Base-by-base conservation (phyloP, 2,329 filamentous ascomycete species). In the Aspergillus flavus region DNA sequence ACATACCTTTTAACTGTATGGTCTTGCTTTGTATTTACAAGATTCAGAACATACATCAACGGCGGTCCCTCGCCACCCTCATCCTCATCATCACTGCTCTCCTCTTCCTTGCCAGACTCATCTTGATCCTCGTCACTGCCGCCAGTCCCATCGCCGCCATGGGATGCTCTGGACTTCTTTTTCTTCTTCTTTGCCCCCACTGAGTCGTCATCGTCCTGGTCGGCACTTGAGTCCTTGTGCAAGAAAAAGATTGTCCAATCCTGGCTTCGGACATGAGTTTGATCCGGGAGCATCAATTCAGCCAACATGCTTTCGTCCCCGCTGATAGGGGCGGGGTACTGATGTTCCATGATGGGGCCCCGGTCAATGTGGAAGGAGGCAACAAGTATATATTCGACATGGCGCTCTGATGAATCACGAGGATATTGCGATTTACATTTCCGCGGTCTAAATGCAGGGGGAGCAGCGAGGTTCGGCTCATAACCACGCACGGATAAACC, bases 181-280 rank as follows among this genome's bases (percentile, higher is more conserved):
- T 53, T 81, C 78, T 58, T 83, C 80, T 74, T 76, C 58, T 73
- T 75, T 23, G 83, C 73, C 79, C 79, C 68, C 78, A 81, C 61
- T 76, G 83, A 71, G 70, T 92, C 90, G 61, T 89, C 86, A 34
- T 93, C 91, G 64, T 96, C 91, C 64, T 95, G 94, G 62, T 92
- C 90, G 57, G 90, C 88, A 64, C 88, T 94, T 4, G 90, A 92
- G 76, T 99, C 95, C 77, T 98, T 98, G 81, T 99, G 95, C 61
- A 99, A 78, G 76, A 99, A 99, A 82, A 99, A 99, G 61, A 98
- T 97, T 48, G 95, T 99, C 95, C 95, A 99, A 77, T 99, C 95
- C 79, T 98, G 94, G 73, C 91, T 94, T 45, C 95, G 88, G 65
- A 95, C 89, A 80, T 99, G 95, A 26, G 94, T 93, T 79, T 98